Base-by-base conservation (phyloP, 345 rosid genomes). In the Aegle marmelos region DNA sequence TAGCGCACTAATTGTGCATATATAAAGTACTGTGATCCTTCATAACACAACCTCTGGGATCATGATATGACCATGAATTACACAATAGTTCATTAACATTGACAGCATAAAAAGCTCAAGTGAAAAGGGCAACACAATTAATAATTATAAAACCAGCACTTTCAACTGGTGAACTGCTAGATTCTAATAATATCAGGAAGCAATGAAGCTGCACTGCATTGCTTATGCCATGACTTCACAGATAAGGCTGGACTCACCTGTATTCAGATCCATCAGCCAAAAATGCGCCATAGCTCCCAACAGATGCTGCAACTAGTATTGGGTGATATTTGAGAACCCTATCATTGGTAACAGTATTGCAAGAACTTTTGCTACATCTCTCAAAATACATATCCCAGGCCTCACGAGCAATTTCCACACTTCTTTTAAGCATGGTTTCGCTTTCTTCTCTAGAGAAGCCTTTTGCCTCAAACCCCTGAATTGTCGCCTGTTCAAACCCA, bases 251-350 rank as follows among this genome's bases (percentile, higher is more conserved):
- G 56, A 77, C 77, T 65, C 65, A 92, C 94, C 93, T 91, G 90
- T 92, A 91, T 80, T 92, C 97, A 2, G 97, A 91, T 41, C 97
- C 97, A 87, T 92, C 97, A 66, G 97, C 97, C 84, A 92, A 89
- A 77, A 86, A 92, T 22, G 97, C 97, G 34, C 94, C 97, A 68
- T 92, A 92, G 91, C 97, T 91, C 41, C 95, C 97, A 61, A 92
- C 91, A 36, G 97, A 90, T 76, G 97, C 95, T 10, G 95, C 95
- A 84, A 91, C 88, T 80, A 92, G 75, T 68, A 92, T 86, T 37
- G 90, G 85, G 17, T 90, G 90, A 31, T 50, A 85, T 65, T 77
- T 87, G 27, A 88, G 83, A 83, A 88, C 77, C 83, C 53, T 85
- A 67, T 70, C 84, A 74, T 83, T 83, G 31, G 21, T 79, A 37